Conservation (phyloP, 192 early-diverging fungal genomes). For the Coemansia sp. region DNA sequence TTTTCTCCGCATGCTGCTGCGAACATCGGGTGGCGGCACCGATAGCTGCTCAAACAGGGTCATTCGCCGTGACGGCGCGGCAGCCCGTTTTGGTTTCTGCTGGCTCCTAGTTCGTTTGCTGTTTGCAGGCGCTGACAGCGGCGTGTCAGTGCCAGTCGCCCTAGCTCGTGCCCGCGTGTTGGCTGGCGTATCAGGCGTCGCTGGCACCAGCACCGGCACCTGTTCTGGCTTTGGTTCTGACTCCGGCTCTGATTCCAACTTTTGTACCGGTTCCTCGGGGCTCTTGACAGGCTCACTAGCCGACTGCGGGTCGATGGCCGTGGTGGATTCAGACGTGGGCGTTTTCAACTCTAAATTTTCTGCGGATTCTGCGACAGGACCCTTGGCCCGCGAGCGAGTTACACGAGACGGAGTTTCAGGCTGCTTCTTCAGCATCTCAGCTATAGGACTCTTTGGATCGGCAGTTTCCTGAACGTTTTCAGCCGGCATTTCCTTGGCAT, state of each 20-base stretch:
- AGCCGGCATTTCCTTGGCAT: not conserved
- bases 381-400: conserved; percentile 1
- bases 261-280: not conserved
- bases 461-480: too few species aligned
- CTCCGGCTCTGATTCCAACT: too few species aligned
- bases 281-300: not conserved
- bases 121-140: not conserved
- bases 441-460: too few species aligned
- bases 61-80: conserved; percentile 10
- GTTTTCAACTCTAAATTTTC: too few species aligned
- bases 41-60: conserved; percentile 49
- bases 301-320: not conserved
- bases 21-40: conserved; percentile 42
- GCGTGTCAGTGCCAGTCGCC: not conserved
- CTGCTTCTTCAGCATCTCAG: not conserved
- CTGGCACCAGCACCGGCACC: too few species aligned
- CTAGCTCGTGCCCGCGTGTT: not conserved
- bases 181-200: not conserved
- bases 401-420: not conserved
- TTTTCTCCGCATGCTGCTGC: conserved; percentile 6
- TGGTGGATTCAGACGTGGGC: not conserved
- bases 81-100: not conserved
- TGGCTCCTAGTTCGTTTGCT: not conserved
- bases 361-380: not conserved
- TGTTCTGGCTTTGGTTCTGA: too few species aligned